Conservation (phyloP, 345 rosid genomes). For the Zanthoxylum bungeanum region DNA sequence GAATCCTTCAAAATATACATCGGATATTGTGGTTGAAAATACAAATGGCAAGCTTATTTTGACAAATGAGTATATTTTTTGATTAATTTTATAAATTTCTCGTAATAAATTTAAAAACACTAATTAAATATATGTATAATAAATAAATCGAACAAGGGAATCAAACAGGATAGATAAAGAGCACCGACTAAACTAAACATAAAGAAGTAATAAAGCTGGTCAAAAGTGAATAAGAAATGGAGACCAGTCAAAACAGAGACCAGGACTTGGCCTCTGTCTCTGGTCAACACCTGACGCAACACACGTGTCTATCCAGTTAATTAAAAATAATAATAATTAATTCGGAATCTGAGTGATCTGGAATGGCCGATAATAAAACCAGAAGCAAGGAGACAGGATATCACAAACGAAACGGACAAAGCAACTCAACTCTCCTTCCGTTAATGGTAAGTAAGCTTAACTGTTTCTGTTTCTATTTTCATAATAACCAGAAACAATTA, state of each 20-base stretch:
- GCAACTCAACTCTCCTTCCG: neutral
- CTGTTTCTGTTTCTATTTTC: neutral
- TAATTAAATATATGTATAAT: too few species aligned
- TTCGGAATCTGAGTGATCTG: neutral
- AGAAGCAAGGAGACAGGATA: neutral
- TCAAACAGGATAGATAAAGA: too few species aligned
- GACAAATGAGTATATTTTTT: too few species aligned
- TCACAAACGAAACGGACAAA: neutral
- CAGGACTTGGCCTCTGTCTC: neutral
- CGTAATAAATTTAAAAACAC: too few species aligned
- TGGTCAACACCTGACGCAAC: neutral
- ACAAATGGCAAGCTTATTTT: too few species aligned
- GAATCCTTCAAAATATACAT: too few species aligned
- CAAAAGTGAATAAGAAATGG: neutral
- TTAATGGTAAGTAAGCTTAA: neutral
- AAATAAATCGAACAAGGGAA: too few species aligned
- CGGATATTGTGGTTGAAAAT: too few species aligned
- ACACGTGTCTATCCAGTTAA: neutral
- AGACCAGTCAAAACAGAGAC: neutral
- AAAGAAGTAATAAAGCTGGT: neutral
- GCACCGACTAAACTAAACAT: too few species aligned
- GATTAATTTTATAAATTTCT: too few species aligned
- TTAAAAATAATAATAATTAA: neutral
- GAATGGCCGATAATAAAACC: neutral
- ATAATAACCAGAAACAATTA: neutral